These are phyloP conservation scores for Boletus eberwhitei DNA, from an alignment of 768 basidiomycete genomes.

Conservation along the genomic window DNA sequence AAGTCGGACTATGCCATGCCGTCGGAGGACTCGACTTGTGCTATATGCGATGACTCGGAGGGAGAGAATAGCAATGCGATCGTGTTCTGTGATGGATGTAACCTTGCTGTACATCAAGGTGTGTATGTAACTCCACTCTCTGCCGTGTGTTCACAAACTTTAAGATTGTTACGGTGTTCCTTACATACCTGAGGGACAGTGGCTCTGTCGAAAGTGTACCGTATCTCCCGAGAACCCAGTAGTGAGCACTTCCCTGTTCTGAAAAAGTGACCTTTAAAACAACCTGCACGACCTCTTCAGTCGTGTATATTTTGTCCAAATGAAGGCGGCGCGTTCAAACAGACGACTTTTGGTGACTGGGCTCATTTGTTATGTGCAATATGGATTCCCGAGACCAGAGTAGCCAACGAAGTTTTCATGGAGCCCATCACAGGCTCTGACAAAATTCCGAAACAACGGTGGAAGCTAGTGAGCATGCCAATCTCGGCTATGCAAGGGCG, in stretches of 20 bases:
- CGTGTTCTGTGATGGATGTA: slow-evolving; percentile 99
- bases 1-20: slow-evolving; percentile 85
- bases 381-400: slow-evolving; percentile 93
- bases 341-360: slow-evolving; percentile 90
- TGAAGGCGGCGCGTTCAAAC: slow-evolving; percentile 98
- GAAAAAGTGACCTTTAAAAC: neutral
- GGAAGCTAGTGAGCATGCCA: slow-evolving; percentile 76
- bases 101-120: slow-evolving; percentile 99
- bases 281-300: slow-evolving; percentile 37
- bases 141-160: slow-evolving; percentile 7
- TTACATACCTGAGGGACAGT: slow-evolving; percentile 99
- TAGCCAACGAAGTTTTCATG: slow-evolving; percentile 96
- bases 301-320: slow-evolving; percentile 94
- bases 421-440: slow-evolving; percentile 93
- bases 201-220: slow-evolving; percentile 98
- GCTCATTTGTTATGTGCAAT: slow-evolving; percentile 95
- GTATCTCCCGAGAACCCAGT: slow-evolving; percentile 97
- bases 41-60: slow-evolving; percentile 97
- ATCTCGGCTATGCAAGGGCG: neutral
- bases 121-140: slow-evolving; percentile 14
- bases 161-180: slow-evolving; percentile 98
- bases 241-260: slow-evolving; percentile 43
- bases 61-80: slow-evolving; percentile 99
- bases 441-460: slow-evolving; percentile 81
- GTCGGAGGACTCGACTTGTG: slow-evolving; percentile 93